phyloP scores from a whole-genome alignment of 2,329 filamentous ascomycete genomes.

The Aspergillus sp. region DNA sequence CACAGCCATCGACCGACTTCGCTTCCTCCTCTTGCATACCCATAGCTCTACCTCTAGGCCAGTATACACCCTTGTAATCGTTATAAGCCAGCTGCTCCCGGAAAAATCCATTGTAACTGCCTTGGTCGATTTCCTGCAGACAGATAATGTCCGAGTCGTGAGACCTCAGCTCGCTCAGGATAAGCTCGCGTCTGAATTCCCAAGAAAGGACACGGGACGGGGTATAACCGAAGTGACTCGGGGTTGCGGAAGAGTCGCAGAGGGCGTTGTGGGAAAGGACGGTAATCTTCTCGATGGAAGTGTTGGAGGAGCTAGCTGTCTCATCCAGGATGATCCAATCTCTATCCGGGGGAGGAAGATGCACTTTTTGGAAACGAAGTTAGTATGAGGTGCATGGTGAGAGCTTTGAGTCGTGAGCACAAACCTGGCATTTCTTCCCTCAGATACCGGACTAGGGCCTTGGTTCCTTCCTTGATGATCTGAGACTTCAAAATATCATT shows the following conservation, averaged over 20 bases:
- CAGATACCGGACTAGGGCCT: slow-evolving; percentile 77
- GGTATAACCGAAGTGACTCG: slow-evolving; percentile 84
- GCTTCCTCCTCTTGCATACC: slow-evolving; percentile 91
- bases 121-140: slow-evolving; percentile 88
- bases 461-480: slow-evolving; percentile 84
- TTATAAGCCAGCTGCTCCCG: slow-evolving; percentile 79
- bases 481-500: slow-evolving; percentile 75
- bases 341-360: slow-evolving; percentile 73
- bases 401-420: slow-evolving; percentile 36
- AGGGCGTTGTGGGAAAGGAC: slow-evolving; percentile 94
- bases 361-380: slow-evolving; percentile 56
- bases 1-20: slow-evolving; percentile 89
- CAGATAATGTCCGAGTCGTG: slow-evolving; percentile 87
- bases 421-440: slow-evolving; percentile 83
- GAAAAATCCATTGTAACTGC: slow-evolving; percentile 90
- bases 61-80: slow-evolving; percentile 93
- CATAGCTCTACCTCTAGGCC: slow-evolving; percentile 83
- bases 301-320: slow-evolving; percentile 49
- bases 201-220: slow-evolving; percentile 78
- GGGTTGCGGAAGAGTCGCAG: slow-evolving; percentile 89
- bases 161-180: slow-evolving; percentile 77
- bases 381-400: slow-evolving; percentile 21
- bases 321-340: slow-evolving; percentile 75
- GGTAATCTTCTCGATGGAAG: slow-evolving; percentile 68
- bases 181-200: slow-evolving; percentile 81